Percentiles rank a stretch among this genome's conserved stretches.
These are phyloP conservation scores for Metschnikowia aberdeeniae DNA, from an alignment of 805 yeast genomes.

Conservation along the genomic window DNA sequence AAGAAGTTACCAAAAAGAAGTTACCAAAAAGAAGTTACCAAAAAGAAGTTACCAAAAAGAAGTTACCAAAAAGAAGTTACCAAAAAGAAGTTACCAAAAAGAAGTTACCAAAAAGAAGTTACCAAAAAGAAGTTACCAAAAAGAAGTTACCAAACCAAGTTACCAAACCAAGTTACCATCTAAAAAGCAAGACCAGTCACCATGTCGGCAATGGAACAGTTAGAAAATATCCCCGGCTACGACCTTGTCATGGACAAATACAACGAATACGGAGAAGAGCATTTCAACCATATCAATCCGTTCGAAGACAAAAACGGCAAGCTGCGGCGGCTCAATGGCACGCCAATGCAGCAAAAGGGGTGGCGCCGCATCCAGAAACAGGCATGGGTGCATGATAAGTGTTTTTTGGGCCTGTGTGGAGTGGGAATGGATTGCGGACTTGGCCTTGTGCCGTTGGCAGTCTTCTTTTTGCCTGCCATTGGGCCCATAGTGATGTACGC, in stretches of 20 bases:
- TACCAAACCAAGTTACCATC: no score
- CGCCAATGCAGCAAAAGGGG: conserved; percentile 36
- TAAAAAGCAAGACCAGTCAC: no score
- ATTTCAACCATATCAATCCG: conserved; percentile 63
- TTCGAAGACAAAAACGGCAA: conserved; percentile 57
- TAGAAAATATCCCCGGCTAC: conserved; percentile 48
- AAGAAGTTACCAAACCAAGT: no score
- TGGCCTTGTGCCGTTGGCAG: conserved; percentile 72
- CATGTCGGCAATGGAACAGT: conserved; percentile 14
- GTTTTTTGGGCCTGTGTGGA: conserved; percentile 71
- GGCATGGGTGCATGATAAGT: conserved; percentile 87
- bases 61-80: no score
- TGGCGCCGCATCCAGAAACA: conserved; percentile 72
- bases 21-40: no score
- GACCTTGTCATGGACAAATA: conserved; percentile 51
- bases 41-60: no score
- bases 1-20: no score
- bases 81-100: no score
- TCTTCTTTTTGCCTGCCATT: conserved; percentile 66
- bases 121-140: no score
- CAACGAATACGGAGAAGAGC: conserved; percentile 66
- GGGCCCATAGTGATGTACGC: conserved; percentile 83
- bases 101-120: no score
- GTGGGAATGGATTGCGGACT: conserved; percentile 66
- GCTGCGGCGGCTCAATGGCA: conserved; percentile 57